A percentile compares a stretch with the other conserved stretches of the same genome.
These are phyloP conservation scores for Suhomyces faveliae DNA, from an alignment of 805 yeast genomes.

Conservation along the genomic window DNA sequence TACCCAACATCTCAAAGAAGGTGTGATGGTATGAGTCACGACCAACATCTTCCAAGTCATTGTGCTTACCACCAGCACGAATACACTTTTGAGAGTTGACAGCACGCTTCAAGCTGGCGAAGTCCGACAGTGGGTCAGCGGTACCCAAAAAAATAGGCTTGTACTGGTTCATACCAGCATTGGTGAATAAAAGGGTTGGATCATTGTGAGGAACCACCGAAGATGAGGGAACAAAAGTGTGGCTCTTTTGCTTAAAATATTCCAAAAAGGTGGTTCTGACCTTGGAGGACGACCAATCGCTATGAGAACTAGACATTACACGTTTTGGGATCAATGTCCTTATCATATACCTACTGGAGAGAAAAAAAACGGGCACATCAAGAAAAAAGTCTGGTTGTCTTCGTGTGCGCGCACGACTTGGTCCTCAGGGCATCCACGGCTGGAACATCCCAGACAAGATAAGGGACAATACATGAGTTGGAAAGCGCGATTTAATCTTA, in stretches of 20 bases:
- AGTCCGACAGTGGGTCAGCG: slow-evolving; percentile 90
- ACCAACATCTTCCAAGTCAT: slow-evolving; percentile 97
- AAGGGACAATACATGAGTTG: not conserved
- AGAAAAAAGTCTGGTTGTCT: slow-evolving; percentile 1
- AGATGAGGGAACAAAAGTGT: slow-evolving; percentile 85
- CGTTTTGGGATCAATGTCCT: slow-evolving; percentile 15
- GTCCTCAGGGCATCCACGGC: slow-evolving; percentile 3
- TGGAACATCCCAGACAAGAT: not conserved
- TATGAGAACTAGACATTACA: slow-evolving; percentile 23
- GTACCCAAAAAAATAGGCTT: slow-evolving; percentile 97
- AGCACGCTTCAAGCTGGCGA: slow-evolving; percentile 82
- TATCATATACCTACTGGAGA: slow-evolving; percentile 11
- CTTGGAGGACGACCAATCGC: slow-evolving; percentile 45
- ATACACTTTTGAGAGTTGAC: slow-evolving; percentile 97
- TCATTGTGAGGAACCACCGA: slow-evolving; percentile 97
- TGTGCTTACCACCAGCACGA: slow-evolving; percentile 99
- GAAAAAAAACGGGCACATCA: not conserved
- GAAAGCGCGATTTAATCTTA: not conserved
- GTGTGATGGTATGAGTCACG: slow-evolving; percentile 98
- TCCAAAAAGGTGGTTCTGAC: slow-evolving; percentile 86
- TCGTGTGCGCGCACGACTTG: slow-evolving; percentile 5
- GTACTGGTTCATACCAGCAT: slow-evolving; percentile 99
- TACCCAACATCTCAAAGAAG: slow-evolving; percentile 98
- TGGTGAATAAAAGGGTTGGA: slow-evolving; percentile 93
- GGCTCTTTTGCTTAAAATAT: slow-evolving; percentile 65